A percentile compares a stretch with the other conserved stretches of the same genome.
Evolutionary conservation across 1,139 yeast species (phyloP).

Genomic region (Candida albicans): DNA sequence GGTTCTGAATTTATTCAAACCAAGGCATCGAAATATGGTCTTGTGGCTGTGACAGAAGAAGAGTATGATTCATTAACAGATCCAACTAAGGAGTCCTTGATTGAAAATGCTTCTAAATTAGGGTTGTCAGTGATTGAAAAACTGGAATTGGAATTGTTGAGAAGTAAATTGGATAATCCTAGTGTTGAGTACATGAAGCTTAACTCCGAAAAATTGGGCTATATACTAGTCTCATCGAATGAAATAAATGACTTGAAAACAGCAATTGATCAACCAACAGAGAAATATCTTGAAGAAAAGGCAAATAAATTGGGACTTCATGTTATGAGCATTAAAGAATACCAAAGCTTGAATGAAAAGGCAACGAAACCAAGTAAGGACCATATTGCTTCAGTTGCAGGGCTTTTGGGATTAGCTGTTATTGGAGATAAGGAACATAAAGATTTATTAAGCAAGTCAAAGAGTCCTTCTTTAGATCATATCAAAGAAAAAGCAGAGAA

Average conservation of each 20-base stretch:
- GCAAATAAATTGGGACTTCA: conserved; percentile 15
- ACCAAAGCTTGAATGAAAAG: conserved; percentile 5
- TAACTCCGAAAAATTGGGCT: conserved; percentile 21
- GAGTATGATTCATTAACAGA: conserved; percentile 23
- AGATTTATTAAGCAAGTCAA: conserved; percentile 14
- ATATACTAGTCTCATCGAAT: conserved; percentile 19
- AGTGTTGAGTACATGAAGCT: conserved; percentile 17
- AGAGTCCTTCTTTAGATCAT: conserved; percentile 23
- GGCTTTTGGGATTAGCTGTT: conserved; percentile 27
- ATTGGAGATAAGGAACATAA: conserved; percentile 21
- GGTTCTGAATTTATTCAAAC: conserved; percentile 23
- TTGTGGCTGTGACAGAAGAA: conserved; percentile 23
- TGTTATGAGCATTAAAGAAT: conserved; percentile 17
- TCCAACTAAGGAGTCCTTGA: conserved; percentile 23
- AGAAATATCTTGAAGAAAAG: conserved; percentile 24
- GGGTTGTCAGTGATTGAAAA: conserved; percentile 18
- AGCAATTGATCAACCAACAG: conserved; percentile 23
- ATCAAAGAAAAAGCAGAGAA: conserved; percentile 19
- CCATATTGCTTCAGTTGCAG: conserved; percentile 14
- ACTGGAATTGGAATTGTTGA: conserved; percentile 13
- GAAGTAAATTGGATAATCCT: conserved; percentile 15
- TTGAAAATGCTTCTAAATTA: conserved; percentile 14
- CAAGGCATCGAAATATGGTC: conserved; percentile 15
- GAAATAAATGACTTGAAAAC: conserved; percentile 18
- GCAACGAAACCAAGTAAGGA: conserved; percentile 15